Evolutionary conservation across 2,329 filamentous ascomycete species (phyloP), one percentile per base, ranked within the genome.

Genomic region (Chaetothyriales sp.): DNA sequence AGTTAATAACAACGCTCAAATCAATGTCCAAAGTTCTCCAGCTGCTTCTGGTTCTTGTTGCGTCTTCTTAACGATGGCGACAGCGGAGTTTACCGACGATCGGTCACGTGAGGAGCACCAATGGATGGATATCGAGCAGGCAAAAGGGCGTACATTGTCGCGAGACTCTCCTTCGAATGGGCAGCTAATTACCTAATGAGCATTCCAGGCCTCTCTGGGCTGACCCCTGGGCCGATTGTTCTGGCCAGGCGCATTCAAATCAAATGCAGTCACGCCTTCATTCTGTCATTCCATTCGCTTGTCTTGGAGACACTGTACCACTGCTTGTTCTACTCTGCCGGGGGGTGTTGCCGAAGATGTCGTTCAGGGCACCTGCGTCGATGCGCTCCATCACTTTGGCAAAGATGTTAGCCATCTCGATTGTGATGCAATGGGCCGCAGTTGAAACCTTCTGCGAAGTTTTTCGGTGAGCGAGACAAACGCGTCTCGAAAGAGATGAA

Each of bases 271-370:
- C 32, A 10, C 28, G 4, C 7, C 7, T 10, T n/a, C n/a, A n/a
- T n/a, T n/a, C n/a, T n/a, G n/a, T n/a, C n/a, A n/a, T n/a, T n/a
- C n/a, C n/a, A n/a, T n/a, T n/a, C n/a, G 79, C 71, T 94, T 95
- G 68, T 96, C 82, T 68, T 95, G 89, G 46, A 96, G 83, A 65
- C 88, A 94, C 72, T 98, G 90, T 61, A 95, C 73, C 56, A 95
- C 74, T 36, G 89, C 89, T 28, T 92, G 78, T 5, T 79, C 77
- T 53, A 74, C 70, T 49, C 71, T 68, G 43, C 78, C 79, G 48
- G 73, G n/a, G 73, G 47, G 77, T 74, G 55, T 84, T 78, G 62
- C 80, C 81, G 70, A 92, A 92, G 64, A 93, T 88, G 64, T 81
- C 80, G 63, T 42, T 45, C 22, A 54, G 46, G 15, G 54, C 54